phyloP scores from a whole-genome alignment of 1,284 basidiomycete species.

The Polyporus tsugae region DNA sequence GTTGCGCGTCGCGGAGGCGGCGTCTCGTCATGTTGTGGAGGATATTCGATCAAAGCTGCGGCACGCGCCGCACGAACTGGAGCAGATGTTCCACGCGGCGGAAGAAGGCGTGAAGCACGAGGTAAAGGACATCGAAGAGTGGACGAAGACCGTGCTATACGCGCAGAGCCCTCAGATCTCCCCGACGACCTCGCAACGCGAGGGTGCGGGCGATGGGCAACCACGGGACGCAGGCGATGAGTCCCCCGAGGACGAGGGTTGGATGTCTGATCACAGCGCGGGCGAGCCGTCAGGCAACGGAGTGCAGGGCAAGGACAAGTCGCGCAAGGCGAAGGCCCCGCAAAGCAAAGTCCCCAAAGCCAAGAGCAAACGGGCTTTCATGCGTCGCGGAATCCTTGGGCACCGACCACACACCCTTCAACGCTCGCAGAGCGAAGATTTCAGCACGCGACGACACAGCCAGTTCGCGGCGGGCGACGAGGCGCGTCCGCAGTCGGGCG shows the following conservation, averaged over 20 bases:
- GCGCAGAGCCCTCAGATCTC: slow-evolving; percentile 17
- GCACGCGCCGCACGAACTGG: slow-evolving; percentile 42
- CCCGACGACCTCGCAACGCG: slow-evolving; percentile 14
- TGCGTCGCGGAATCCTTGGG: slow-evolving; percentile 38
- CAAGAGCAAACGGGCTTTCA: slow-evolving; percentile 36
- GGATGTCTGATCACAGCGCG: slow-evolving; percentile 53
- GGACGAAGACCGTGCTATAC: slow-evolving; percentile 34
- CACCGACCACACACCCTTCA: slow-evolving; percentile 26
- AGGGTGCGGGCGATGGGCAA: slow-evolving; percentile 5
- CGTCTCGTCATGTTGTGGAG: slow-evolving; percentile 38
- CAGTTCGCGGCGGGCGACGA: slow-evolving; percentile 5
- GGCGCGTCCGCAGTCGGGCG: slow-evolving; percentile 18
- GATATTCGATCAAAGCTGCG: slow-evolving; percentile 41
- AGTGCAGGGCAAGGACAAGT: slow-evolving; percentile 4
- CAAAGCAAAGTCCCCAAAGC: slow-evolving; percentile 34
- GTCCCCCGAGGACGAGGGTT: slow-evolving; percentile 38
- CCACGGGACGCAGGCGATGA: slow-evolving; percentile 48
- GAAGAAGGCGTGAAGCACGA: slow-evolving; percentile 36
- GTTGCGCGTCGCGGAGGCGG: slow-evolving; percentile 38
- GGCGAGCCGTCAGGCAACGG: slow-evolving; percentile 27
- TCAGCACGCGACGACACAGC: slow-evolving; percentile 8
- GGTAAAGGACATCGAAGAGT: slow-evolving; percentile 29
- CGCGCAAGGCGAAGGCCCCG: slow-evolving; percentile 27
- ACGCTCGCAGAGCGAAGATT: slow-evolving; percentile 33
- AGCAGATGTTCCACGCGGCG: slow-evolving; percentile 45